Base-by-base conservation (phyloP, 164 flowering plant genomes). In the Chloranthus sessilifolius region DNA sequence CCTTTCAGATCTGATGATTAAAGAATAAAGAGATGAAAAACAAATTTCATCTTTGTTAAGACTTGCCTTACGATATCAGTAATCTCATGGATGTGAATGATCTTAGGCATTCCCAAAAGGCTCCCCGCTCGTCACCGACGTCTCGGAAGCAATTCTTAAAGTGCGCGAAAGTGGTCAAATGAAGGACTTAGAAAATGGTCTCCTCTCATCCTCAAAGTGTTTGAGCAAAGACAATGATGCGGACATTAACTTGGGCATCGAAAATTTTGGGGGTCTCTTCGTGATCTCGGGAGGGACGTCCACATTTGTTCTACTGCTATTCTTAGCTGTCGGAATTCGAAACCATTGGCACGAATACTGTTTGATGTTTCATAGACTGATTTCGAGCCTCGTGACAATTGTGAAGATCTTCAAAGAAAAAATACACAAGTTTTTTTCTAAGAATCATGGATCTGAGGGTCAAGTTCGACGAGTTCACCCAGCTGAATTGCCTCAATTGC, bases 61-160 rank as follows among this genome's bases (percentile, higher is more conserved):
- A 26, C 25, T 15, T n/a, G 30, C 10, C n/a, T n/a, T n/a, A n/a
- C n/a, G n/a, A n/a, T n/a, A n/a, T n/a, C n/a, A n/a, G n/a, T n/a
- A n/a, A n/a, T n/a, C n/a, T n/a, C n/a, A n/a, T n/a, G n/a, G n/a
- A n/a, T n/a, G n/a, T n/a, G n/a, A n/a, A n/a, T 40, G 26, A 29
- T 26, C 8, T 54, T 34, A 59, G 62, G 62, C 42, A 21, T 59
- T 61, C 31, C 64, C 59, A 22, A 53, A 47, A 28, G 64, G 64
- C 9, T 53, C 39, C 12, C 48, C 27, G 12, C 31, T 53, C 23
- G 57, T 30, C 23, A 14, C 22, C 17, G 57, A 53, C 14, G 26
- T 41, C 9, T 42, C 57, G 5, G 28, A 29, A 28, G 34, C 46
- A 4, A 52, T 40, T 17, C 34, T 52, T 3, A 16, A 19, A n/a